Base-by-base conservation (phyloP, 2,329 filamentous ascomycete genomes). In the Lecanosticta acicola region DNA sequence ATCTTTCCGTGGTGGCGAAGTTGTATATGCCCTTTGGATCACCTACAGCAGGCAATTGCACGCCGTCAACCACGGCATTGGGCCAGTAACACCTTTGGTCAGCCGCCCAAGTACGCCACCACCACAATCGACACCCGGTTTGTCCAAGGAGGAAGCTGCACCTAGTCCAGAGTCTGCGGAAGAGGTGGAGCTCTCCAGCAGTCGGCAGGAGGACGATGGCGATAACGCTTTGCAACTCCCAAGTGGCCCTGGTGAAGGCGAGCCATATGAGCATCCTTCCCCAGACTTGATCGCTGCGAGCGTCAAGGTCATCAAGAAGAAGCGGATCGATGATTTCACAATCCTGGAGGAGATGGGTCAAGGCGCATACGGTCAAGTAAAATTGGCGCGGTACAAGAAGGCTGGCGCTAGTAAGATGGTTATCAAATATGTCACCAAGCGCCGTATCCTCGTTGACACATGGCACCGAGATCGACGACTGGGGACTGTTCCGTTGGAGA, bases 271-370 rank as follows among this genome's bases (percentile, higher is more conserved):
- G 49, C 65, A 67, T 51, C 63, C 65, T 2, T 62, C 64, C 3
- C 64, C 64, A 14, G 63, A 64, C 33, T 54, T 65, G 35, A 50
- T 65, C 24, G 55, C 55, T 21, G 60, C 61, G 3, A 60, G 60
- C 32, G 56, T 49, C 39, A 59, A 59, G 33, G 40, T 57, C 2
- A 60, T 64, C 41, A 61, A 58, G 37, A 96, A 94, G 70, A 93
- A 93, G 68, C 83, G 80, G 0, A 97, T 98, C 54, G 76, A 84
- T 43, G 89, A 96, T 64, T 98, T 95, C 65, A 77, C 83, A 34
- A 91, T 98, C 49, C 73, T 98, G 10, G 93, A 98, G 68, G 93
- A 98, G 50, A 97, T 98, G 91, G 93, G 93, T 3, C 89, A 96
- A 69, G 93, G 93, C 33, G 93, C 93, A 1, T 98, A 98, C 64